These are phyloP conservation scores for Trametes pubescens DNA, from an alignment of 1,284 basidiomycete species.

Conservation along the genomic window DNA sequence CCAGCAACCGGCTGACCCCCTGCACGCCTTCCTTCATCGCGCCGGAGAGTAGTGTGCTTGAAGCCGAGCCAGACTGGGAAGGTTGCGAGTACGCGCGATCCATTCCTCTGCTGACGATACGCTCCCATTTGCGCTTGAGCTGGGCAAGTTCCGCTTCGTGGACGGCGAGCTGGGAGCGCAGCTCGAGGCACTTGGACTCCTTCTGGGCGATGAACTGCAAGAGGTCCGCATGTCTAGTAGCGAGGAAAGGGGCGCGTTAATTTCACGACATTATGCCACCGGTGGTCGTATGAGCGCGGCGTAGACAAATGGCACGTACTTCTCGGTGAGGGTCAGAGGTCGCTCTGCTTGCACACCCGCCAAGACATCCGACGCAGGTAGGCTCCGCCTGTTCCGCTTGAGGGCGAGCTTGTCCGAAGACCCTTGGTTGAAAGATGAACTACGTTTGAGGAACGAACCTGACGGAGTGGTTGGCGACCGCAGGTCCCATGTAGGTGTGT, in stretches of 20 bases:
- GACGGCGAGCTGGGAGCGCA: constrained; percentile 70
- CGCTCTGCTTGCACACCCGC: constrained; percentile 34
- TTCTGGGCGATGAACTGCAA: constrained; percentile 84
- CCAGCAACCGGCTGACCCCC: constrained; percentile 59
- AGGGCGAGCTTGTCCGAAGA: constrained; percentile 19
- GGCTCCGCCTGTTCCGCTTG: constrained; percentile 39
- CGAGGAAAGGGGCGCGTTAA: not conserved
- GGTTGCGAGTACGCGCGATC: constrained; percentile 45
- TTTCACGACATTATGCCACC: not conserved
- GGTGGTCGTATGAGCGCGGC: not conserved
- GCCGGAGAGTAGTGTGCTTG: constrained; percentile 26
- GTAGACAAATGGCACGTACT: constrained; percentile 47
- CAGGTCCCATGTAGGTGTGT: constrained; percentile 39
- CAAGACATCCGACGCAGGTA: constrained; percentile 33
- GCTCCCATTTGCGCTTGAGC: constrained; percentile 83
- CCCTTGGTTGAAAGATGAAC: constrained; percentile 35
- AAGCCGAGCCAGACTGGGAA: constrained; percentile 18
- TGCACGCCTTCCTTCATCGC: constrained; percentile 74
- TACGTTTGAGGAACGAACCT: constrained; percentile 35
- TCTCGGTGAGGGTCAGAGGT: constrained; percentile 66
- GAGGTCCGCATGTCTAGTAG: constrained; percentile 73
- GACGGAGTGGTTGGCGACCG: constrained; percentile 39
- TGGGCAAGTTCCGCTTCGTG: constrained; percentile 77
- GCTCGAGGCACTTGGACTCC: constrained; percentile 80
- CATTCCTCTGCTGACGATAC: constrained; percentile 71